Percentiles rank a stretch among this genome's conserved stretches.
Evolutionary conservation across 2,329 filamentous ascomycete species (phyloP).

Genomic region (Penicillium palitans): DNA sequence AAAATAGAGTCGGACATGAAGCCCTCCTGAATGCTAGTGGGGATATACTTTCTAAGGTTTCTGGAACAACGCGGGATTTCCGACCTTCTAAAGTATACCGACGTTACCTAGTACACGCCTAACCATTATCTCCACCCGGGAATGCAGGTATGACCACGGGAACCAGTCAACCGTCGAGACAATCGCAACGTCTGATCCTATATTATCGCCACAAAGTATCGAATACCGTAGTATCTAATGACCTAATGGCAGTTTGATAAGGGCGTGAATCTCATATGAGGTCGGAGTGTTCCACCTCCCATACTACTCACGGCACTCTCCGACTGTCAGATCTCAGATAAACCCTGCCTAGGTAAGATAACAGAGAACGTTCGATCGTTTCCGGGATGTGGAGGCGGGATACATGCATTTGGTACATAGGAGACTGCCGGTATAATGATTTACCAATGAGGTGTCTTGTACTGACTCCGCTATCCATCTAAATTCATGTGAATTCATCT

Average conservation of each 20-base stretch:
- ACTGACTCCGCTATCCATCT: neutral
- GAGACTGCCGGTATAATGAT: neutral
- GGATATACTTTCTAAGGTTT: neutral
- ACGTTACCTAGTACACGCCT: neutral
- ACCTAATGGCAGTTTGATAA: neutral
- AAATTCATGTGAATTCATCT: too few species aligned
- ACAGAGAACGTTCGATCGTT: constrained; percentile 1
- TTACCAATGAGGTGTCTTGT: neutral
- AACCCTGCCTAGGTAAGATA: neutral
- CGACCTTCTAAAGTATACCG: neutral
- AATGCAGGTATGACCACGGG: neutral
- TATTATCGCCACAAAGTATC: neutral
- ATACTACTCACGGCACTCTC: constrained; percentile 4
- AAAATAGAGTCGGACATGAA: neutral
- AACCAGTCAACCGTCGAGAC: neutral
- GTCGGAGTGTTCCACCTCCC: constrained; percentile 9
- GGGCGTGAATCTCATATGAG: neutral
- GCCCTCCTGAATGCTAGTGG: neutral
- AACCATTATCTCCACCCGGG: neutral
- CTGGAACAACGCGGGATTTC: neutral
- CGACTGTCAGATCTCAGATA: constrained; percentile 9
- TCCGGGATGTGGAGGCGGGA: neutral
- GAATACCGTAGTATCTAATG: neutral
- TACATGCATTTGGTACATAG: neutral
- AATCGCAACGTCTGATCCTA: neutral